phyloP scores from a whole-genome alignment of 106 monocot genomes.

The Platanthera zijinensis region DNA sequence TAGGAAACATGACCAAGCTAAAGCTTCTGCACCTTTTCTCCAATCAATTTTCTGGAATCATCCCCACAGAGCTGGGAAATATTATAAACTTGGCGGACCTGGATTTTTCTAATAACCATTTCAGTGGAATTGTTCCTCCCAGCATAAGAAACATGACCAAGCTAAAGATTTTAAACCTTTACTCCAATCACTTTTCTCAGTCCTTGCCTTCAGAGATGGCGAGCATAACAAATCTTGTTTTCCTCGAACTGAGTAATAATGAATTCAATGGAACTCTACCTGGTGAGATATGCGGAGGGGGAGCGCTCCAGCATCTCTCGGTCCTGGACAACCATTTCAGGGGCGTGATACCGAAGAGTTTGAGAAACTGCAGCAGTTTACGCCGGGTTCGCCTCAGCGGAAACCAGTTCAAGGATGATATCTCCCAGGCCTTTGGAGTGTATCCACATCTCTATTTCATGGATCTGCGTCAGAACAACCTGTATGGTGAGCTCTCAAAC shows the following conservation, averaged over 20 bases:
- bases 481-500: conserved; percentile 13
- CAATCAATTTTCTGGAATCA: too few relatives aligned
- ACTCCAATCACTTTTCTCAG: conserved; percentile 11
- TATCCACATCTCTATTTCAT: conserved; percentile 6
- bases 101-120: neutral
- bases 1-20: too few relatives aligned
- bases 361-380: conserved; percentile 21
- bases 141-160: too few relatives aligned
- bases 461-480: conserved; percentile 5
- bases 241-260: neutral
- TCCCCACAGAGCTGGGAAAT: neutral
- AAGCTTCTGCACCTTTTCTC: too few relatives aligned
- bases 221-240: neutral
- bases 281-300: conserved; percentile 12
- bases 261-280: conserved; percentile 10
- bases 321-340: conserved; percentile 8
- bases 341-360: conserved; percentile 3
- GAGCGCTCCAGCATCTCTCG: neutral
- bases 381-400: neutral
- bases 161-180: too few relatives aligned
- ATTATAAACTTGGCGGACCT: neutral
- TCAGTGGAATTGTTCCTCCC: conserved; percentile 1
- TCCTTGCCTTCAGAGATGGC: conserved; percentile 11
- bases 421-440: conserved; percentile 12
- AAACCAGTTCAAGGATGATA: conserved; percentile 2